These are phyloP conservation scores for Suillus cothurnatus DNA, from an alignment of 768 basidiomycete species.

Conservation along the genomic window DNA sequence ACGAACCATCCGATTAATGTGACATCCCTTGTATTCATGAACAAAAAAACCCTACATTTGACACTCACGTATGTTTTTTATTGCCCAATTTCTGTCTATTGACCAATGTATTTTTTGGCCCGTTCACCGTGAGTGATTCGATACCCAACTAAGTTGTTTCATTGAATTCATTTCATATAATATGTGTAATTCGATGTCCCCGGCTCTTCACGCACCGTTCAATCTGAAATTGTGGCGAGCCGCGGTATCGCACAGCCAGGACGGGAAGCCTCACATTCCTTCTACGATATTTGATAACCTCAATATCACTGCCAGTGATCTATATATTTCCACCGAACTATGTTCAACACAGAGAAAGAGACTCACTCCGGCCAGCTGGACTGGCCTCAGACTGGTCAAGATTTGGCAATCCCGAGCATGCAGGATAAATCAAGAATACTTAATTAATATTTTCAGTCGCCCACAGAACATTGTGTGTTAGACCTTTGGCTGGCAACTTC, in stretches of 20 bases:
- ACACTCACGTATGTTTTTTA: too few species aligned
- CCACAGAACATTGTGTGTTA: background rate
- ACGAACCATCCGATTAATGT: background rate
- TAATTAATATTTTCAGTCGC: background rate
- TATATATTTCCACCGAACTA: background rate
- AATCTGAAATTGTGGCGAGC: background rate
- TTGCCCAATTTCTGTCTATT: too few species aligned
- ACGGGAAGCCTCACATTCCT: background rate
- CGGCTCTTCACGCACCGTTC: background rate
- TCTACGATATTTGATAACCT: background rate
- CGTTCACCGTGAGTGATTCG: background rate
- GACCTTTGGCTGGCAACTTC: background rate
- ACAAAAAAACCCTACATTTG: background rate
- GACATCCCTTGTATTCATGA: background rate
- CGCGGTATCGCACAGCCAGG: background rate
- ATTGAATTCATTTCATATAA: background rate
- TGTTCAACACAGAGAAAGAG: background rate
- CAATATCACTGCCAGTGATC: background rate
- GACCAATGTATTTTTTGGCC: background rate
- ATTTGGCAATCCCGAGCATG: background rate
- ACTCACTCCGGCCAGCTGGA: background rate
- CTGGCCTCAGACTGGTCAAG: background rate
- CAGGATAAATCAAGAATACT: background rate
- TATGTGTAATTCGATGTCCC: background rate
- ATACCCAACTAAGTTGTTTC: background rate